These are phyloP conservation scores for Pochonia chlamydosporia DNA, from an alignment of 2,329 filamentous ascomycete genomes.

Conservation along the genomic window DNA sequence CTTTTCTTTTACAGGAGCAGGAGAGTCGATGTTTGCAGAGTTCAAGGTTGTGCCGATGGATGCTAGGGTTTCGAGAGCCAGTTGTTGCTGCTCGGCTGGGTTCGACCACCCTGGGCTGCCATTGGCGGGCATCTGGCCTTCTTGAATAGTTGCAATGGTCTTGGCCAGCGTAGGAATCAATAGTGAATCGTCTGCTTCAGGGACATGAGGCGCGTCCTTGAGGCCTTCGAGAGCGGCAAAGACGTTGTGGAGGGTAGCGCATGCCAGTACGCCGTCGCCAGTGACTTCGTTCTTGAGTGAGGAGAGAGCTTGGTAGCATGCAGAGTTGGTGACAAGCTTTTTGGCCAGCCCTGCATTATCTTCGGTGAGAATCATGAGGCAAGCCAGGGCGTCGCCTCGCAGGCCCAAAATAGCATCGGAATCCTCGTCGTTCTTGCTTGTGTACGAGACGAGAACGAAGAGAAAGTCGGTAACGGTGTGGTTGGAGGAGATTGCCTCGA, in stretches of 20 bases:
- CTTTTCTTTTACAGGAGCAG: slow-evolving; percentile 17
- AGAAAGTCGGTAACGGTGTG: slow-evolving; percentile 46
- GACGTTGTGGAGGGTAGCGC: slow-evolving; percentile 57
- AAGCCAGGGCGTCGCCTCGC: slow-evolving; percentile 44
- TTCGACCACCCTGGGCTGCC: slow-evolving; percentile 32
- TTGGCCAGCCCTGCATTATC: slow-evolving; percentile 51
- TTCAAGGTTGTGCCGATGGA: slow-evolving; percentile 58
- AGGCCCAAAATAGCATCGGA: slow-evolving; percentile 31
- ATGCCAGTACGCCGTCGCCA: slow-evolving; percentile 49
- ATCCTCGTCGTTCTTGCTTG: slow-evolving; percentile 36
- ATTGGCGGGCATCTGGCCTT: slow-evolving; percentile 19
- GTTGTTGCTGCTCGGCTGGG: slow-evolving; percentile 40
- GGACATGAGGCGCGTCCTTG: slow-evolving; percentile 14
- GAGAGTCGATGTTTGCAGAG: slow-evolving; percentile 36
- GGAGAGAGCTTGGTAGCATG: slow-evolving; percentile 44
- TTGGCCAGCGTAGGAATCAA: slow-evolving; percentile 32
- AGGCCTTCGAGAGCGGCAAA: slow-evolving; percentile 37
- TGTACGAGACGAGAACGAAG: slow-evolving; percentile 44
- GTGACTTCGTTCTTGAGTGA: slow-evolving; percentile 41
- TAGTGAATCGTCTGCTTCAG: slow-evolving; percentile 26
- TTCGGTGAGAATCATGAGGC: slow-evolving; percentile 53
- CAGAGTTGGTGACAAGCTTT: slow-evolving; percentile 40
- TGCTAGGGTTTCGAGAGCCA: slow-evolving; percentile 57
- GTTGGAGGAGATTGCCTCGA: slow-evolving; percentile 46
- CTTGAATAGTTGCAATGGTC: slow-evolving; percentile 20